These are phyloP conservation scores for Lactarius tabidus DNA, from an alignment of 768 basidiomycete genomes.

Conservation along the genomic window DNA sequence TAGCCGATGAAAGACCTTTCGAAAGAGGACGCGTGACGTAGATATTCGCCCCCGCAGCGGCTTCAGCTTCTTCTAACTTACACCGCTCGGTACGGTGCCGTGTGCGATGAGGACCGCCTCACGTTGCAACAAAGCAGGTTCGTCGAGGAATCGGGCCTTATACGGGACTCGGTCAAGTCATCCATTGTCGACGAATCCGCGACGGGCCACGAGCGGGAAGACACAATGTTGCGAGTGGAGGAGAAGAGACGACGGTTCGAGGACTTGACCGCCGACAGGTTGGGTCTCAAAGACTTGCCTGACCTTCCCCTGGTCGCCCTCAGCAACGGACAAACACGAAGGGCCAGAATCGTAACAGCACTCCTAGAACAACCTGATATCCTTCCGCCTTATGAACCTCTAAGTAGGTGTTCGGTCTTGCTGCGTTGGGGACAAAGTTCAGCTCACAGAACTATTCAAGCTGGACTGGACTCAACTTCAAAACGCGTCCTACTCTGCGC, in stretches of 20 bases:
- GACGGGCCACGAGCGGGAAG: conserved; percentile 16
- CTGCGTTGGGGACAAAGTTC: background rate
- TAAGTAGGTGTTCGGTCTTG: conserved; percentile 49
- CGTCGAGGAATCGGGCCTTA: conserved; percentile 29
- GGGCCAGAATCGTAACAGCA: conserved; percentile 79
- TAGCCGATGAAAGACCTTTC: background rate
- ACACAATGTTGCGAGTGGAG: conserved; percentile 22
- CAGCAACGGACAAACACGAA: conserved; percentile 87
- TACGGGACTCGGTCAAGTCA: conserved; percentile 6
- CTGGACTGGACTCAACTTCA: conserved; percentile 73
- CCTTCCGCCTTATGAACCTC: conserved; percentile 85
- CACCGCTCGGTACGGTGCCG: conserved; percentile 86
- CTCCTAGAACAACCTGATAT: conserved; percentile 67
- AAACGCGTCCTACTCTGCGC: conserved; percentile 53
- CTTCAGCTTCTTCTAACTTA: conserved; percentile 37
- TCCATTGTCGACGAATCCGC: conserved; percentile 11
- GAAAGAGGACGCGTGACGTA: background rate
- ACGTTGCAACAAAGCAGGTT: conserved; percentile 70
- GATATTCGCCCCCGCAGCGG: background rate
- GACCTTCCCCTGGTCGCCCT: conserved; percentile 81
- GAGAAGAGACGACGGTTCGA: conserved; percentile 41
- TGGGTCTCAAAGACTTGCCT: conserved; percentile 61
- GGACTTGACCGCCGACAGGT: conserved; percentile 45
- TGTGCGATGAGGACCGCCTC: conserved; percentile 76
- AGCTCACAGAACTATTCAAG: conserved; percentile 36